phyloP scores from a whole-genome alignment of 768 basidiomycete species.

The Serendipita indica region DNA sequence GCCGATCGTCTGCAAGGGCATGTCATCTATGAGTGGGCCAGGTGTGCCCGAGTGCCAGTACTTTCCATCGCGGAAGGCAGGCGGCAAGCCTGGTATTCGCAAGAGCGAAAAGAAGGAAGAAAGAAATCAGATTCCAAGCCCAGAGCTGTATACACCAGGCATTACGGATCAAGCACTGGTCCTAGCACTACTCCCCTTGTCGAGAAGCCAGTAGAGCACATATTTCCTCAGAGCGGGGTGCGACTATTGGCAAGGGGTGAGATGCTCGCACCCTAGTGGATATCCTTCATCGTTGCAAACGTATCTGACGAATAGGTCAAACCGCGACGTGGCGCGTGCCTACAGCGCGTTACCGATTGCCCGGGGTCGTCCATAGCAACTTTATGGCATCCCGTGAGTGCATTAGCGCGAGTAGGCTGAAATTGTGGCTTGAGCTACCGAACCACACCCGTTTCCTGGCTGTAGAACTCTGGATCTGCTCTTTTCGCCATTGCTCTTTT shows the following conservation, averaged over 20 bases:
- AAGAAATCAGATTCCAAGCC: not conserved
- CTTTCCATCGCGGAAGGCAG: not conserved
- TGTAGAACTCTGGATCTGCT: too few species aligned
- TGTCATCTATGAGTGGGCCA: not conserved
- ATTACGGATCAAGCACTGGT: not conserved
- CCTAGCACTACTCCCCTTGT: not conserved
- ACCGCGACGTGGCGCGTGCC: too few species aligned
- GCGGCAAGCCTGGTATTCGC: not conserved
- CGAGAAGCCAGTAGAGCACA: not conserved
- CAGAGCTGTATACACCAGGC: not conserved
- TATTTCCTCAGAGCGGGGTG: not conserved
- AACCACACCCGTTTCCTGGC: too few species aligned
- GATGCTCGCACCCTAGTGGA: not conserved
- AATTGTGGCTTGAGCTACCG: too few species aligned
- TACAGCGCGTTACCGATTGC: too few species aligned
- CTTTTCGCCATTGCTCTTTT: too few species aligned
- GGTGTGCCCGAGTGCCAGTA: not conserved
- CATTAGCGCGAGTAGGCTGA: too few species aligned
- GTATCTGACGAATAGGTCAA: not conserved
- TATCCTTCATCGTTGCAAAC: not conserved
- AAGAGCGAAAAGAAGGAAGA: not conserved
- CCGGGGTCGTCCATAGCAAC: too few species aligned
- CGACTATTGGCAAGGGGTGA: not conserved
- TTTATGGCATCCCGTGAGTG: too few species aligned
- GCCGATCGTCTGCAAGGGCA: not conserved